Evolutionary conservation across 2,329 filamentous ascomycete genomes (phyloP).

Genomic region (Hypoxylon sp.): DNA sequence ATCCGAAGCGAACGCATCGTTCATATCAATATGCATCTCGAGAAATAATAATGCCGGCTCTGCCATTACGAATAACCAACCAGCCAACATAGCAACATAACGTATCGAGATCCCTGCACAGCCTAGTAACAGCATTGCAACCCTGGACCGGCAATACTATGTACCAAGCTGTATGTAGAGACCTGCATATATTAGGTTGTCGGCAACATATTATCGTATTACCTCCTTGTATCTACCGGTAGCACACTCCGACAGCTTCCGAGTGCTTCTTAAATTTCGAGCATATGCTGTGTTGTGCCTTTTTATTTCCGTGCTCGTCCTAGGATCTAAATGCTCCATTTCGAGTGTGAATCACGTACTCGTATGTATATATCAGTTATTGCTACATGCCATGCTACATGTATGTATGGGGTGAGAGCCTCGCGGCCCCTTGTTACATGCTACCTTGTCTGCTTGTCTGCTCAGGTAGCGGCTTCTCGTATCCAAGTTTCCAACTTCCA

Average conservation of each 20-base stretch:
- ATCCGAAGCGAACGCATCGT: not conserved
- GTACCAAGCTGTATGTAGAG: not conserved
- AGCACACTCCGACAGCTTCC: constrained; percentile 23
- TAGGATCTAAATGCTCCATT: not conserved
- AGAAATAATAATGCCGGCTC: constrained; percentile 1
- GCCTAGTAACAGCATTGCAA: constrained; percentile 25
- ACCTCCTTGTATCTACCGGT: constrained; percentile 33
- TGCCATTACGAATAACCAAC: constrained; percentile 17
- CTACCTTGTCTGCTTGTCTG: not conserved
- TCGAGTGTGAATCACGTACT: not conserved
- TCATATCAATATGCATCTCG: constrained; percentile 14
- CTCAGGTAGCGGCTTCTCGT: constrained; percentile 40
- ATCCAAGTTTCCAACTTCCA: constrained; percentile 46
- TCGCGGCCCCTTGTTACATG: not conserved
- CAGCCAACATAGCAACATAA: constrained; percentile 10
- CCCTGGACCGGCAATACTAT: constrained; percentile 22
- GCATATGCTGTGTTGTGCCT: not conserved
- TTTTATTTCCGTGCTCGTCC: not conserved
- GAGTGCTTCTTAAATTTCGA: constrained; percentile 8
- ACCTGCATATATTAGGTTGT: constrained; percentile 4
- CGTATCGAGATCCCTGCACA: constrained; percentile 37
- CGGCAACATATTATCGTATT: constrained; percentile 28
- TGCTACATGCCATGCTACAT: not conserved
- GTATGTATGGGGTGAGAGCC: not conserved
- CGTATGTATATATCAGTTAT: not conserved